Conservation (phyloP, 768 basidiomycete species). For the Xanthoconium stramineum region DNA sequence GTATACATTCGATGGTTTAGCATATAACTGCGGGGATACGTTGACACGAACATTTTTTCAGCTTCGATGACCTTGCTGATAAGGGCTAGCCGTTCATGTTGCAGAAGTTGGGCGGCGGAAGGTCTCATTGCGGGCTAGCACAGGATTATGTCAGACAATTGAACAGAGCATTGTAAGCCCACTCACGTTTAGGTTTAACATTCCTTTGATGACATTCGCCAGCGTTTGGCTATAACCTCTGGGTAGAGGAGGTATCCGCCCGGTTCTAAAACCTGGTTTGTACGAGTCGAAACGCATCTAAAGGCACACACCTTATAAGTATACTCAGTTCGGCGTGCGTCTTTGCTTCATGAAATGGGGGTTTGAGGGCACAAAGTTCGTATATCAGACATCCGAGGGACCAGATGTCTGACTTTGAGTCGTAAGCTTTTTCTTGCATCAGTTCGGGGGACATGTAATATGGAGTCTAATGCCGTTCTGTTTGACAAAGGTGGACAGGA, state of each 20-base stretch:
- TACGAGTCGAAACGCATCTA: neutral
- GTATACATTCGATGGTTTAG: neutral
- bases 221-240: conserved; percentile 75
- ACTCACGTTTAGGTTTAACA: conserved; percentile 81
- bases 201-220: conserved; percentile 71
- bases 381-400: conserved; percentile 95
- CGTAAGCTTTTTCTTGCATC: conserved; percentile 96
- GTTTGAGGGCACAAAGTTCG: conserved; percentile 91
- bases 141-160: neutral
- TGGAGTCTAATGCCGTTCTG: conserved; percentile 81
- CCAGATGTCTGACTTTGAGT: conserved; percentile 99
- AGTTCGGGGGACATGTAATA: conserved; percentile 99
- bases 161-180: neutral
- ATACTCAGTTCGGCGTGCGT: conserved; percentile 84
- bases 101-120: conserved; percentile 74
- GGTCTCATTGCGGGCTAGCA: conserved; percentile 81
- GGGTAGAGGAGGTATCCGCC: conserved; percentile 88
- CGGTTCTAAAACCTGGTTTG: conserved; percentile 48
- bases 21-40: neutral
- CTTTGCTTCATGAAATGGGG: conserved; percentile 91
- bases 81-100: conserved; percentile 73
- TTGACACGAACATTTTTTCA: conserved; percentile 62
- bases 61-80: conserved; percentile 74
- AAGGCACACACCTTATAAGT: conserved; percentile 61
- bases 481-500: neutral